phyloP scores from a whole-genome alignment of 345 rosid species.

The Acer saccharum region DNA sequence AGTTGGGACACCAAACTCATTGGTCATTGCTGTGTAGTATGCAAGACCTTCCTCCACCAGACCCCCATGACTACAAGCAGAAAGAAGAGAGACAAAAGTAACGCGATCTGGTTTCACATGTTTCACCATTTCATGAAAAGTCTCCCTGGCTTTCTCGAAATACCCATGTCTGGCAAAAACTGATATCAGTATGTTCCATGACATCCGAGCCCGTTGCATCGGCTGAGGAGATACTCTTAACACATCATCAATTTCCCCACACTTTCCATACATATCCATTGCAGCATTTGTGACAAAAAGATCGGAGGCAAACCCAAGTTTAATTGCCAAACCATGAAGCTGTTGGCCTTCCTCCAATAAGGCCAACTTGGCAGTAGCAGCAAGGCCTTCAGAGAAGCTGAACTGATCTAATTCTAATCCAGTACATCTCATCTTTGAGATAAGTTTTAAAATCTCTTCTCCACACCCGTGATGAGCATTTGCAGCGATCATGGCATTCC shows the following conservation, averaged over 20 bases:
- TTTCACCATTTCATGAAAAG: slow-evolving; percentile 73
- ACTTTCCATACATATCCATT: slow-evolving; percentile 90
- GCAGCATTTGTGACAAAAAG: slow-evolving; percentile 62
- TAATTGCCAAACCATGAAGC: slow-evolving; percentile 65
- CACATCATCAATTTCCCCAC: slow-evolving; percentile 70
- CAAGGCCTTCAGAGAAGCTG: slow-evolving; percentile 74
- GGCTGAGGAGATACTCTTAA: slow-evolving; percentile 56
- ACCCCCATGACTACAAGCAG: slow-evolving; percentile 90
- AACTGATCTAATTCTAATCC: slow-evolving; percentile 72
- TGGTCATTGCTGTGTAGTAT: slow-evolving; percentile 60
- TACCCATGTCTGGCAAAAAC: slow-evolving; percentile 79
- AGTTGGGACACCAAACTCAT: slow-evolving; percentile 54
- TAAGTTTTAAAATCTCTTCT: slow-evolving; percentile 72
- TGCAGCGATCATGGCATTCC: slow-evolving; percentile 79
- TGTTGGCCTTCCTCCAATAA: slow-evolving; percentile 85
- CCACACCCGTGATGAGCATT: slow-evolving; percentile 64
- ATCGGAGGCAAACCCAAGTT: slow-evolving; percentile 64
- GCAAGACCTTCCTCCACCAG: slow-evolving; percentile 77
- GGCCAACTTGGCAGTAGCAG: slow-evolving; percentile 78
- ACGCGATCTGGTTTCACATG: slow-evolving; percentile 70
- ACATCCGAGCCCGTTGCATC: slow-evolving; percentile 44
- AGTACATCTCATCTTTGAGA: slow-evolving; percentile 47
- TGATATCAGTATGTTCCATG: slow-evolving; percentile 89
- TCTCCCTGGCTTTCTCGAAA: slow-evolving; percentile 60
- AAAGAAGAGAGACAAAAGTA: slow-evolving; percentile 86